phyloP scores from a whole-genome alignment of 1,284 basidiomycete genomes.

The Ceratobasidium sp. region DNA sequence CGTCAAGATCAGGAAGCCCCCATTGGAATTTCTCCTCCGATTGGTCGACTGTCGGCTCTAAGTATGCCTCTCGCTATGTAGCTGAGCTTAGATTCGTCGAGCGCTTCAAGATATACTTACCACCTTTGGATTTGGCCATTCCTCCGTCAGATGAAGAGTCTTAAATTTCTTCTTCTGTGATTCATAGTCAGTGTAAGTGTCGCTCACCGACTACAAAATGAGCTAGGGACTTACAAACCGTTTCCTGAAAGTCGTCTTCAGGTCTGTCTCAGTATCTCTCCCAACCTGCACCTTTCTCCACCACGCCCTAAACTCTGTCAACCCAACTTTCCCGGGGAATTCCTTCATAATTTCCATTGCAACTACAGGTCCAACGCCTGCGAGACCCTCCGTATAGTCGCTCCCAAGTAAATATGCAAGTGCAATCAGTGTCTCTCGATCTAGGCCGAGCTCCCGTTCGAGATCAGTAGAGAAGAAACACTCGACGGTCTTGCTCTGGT shows the following conservation, averaged over 20 bases:
- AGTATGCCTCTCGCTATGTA: constrained; percentile 88
- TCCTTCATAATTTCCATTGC: constrained; percentile 95
- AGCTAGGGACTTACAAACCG: constrained; percentile 78
- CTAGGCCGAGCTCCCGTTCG: constrained; percentile 88
- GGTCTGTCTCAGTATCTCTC: constrained; percentile 80
- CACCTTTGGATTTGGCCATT: constrained; percentile 94
- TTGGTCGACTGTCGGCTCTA: constrained; percentile 88
- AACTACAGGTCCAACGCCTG: constrained; percentile 94
- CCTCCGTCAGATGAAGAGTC: constrained; percentile 78
- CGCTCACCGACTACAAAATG: not conserved
- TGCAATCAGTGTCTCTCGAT: constrained; percentile 87
- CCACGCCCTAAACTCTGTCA: constrained; percentile 92
- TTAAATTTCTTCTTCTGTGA: constrained; percentile 89
- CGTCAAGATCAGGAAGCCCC: constrained; percentile 96
- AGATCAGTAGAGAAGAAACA: constrained; percentile 91
- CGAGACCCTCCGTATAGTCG: constrained; percentile 96
- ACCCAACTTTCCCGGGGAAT: constrained; percentile 86
- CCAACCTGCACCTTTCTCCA: constrained; percentile 96
- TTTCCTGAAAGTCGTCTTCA: constrained; percentile 78
- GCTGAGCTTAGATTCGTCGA: not conserved
- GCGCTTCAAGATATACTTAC: constrained; percentile 62
- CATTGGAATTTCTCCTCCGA: constrained; percentile 97
- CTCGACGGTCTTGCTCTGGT: constrained; percentile 98
- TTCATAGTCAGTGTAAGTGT: not conserved
- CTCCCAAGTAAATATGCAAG: constrained; percentile 95